Conservation (phyloP, 78 protist genomes). For the Speleostelium caveatum region DNA sequence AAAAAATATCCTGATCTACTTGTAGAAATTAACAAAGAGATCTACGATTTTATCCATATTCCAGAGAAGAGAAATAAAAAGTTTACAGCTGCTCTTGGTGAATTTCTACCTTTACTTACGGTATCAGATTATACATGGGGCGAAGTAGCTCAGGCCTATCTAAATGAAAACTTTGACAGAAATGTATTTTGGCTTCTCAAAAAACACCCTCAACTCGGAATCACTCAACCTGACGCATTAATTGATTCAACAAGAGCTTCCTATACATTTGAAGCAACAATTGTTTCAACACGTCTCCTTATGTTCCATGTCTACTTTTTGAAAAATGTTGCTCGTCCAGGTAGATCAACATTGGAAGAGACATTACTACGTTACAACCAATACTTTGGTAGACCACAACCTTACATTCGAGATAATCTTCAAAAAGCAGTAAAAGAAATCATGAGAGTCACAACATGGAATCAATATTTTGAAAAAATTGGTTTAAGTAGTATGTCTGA, state of each 20-base stretch:
- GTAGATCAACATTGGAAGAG: conserved; percentile 23
- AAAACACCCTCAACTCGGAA: conserved; percentile 17
- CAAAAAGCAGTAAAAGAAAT: conserved; percentile 72
- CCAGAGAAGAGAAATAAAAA: conserved; percentile 65
- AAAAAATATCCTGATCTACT: conserved; percentile 47
- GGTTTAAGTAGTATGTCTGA: conserved; percentile 15
- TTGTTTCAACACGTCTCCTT: conserved; percentile 61
- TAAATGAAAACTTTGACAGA: conserved; percentile 73
- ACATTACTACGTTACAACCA: conserved; percentile 27
- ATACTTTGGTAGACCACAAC: conserved; percentile 58
- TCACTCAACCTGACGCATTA: conserved; percentile 23
- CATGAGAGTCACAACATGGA: conserved; percentile 73
- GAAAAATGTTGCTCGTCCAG: conserved; percentile 51
- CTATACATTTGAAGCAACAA: conserved; percentile 36
- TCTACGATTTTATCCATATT: conserved; percentile 51
- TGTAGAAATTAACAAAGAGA: conserved; percentile 55
- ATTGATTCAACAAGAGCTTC: conserved; percentile 29
- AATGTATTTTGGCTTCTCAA: conserved; percentile 72
- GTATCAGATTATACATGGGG: conserved; percentile 70
- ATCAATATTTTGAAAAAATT: conserved; percentile 56
- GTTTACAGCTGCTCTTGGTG: conserved; percentile 67
- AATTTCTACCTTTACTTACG: conserved; percentile 72
- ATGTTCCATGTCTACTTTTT: conserved; percentile 83
- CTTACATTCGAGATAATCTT: conserved; percentile 41
- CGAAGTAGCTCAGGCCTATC: conserved; percentile 57